A percentile compares a stretch with the other conserved stretches of the same genome.
Evolutionary conservation across 768 basidiomycete species (phyloP).

Genomic region (Pleurotus tuber-regium): DNA sequence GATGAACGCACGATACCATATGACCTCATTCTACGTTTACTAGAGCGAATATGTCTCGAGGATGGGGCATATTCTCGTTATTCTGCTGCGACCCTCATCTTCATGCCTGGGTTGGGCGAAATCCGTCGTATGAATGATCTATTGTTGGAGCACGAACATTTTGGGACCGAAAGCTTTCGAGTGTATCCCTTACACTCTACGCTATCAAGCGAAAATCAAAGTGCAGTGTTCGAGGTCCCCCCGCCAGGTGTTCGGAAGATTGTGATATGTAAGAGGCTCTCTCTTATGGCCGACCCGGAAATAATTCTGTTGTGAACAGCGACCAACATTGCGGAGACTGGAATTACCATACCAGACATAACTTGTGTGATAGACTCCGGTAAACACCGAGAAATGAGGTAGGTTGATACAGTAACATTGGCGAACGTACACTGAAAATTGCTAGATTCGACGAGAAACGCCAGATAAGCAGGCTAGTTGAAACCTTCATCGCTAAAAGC

Average conservation of each 20-base stretch:
- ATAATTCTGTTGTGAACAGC: conserved; percentile 40
- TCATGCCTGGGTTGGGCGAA: conserved; percentile 93
- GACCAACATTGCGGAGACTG: conserved; percentile 94
- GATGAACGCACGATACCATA: conserved; percentile 90
- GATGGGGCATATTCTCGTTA: conserved; percentile 47
- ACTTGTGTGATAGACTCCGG: conserved; percentile 95
- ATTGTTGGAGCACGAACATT: conserved; percentile 68
- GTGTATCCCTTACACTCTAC: conserved; percentile 90
- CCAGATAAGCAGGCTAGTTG: conserved; percentile 87
- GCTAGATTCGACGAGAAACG: conserved; percentile 93
- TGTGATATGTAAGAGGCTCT: conserved; percentile 68
- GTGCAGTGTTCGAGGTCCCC: conserved; percentile 87
- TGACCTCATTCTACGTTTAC: conserved; percentile 79
- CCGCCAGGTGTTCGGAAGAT: conserved; percentile 84
- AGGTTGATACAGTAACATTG: conserved; percentile 7
- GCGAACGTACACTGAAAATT: conserved; percentile 8
- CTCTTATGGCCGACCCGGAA: conserved; percentile 9
- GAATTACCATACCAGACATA: conserved; percentile 97
- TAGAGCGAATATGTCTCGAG: conserved; percentile 82
- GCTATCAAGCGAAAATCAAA: conserved; percentile 88
- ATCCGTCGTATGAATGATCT: conserved; percentile 87
- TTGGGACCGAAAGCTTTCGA: conserved; percentile 67
- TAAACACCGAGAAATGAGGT: conserved; percentile 94
- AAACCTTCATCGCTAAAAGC: conserved; percentile 88
- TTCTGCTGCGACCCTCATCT: conserved; percentile 83